Evolutionary conservation across 192 early-diverging fungal species (phyloP), one percentile per base, ranked within the genome.

Genomic region (Radiomyces spectabilis): DNA sequence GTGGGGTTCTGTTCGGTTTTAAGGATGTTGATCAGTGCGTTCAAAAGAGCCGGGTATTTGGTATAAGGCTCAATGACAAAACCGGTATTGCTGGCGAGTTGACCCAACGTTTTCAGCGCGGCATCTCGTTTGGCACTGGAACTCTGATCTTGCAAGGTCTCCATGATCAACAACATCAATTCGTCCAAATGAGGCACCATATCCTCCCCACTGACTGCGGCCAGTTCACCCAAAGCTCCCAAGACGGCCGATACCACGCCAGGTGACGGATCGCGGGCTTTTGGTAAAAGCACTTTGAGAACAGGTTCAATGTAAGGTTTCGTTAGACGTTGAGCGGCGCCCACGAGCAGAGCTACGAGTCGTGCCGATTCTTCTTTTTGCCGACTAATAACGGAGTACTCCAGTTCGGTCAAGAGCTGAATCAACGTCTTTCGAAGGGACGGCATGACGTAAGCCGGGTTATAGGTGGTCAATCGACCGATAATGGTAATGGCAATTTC

Each of bases 371-470:
- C 90, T 62, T 94, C 91, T 45, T 88, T 90, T 55, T 93, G 89
- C 25, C 88, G 76, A 45, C 88, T 85, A 6, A 82, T 76, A 13
- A 72, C 71, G 7, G 94, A 88, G 64, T 89, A 94, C 66, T 98
- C 91, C 16, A 98, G 68, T 65, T 97, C 93, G 4, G 89, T 91
- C 41, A 98, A 66, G 1, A 98, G 69, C 59, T 92, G 87, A 51
- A 92, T 87, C 10, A 96, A 58, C 0, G 87, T 82, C 54, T 93
- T 89, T 26, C 91, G 77, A 21, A 98, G 71, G 0, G 85, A 88
- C 4, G 95, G 92, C 78, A 95, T 82, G 10, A 94, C 86, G 55
- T 93, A 93, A 1, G 92, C 94, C 7, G 95, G 95, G 62, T 96
- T 98, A 51, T 84, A 82, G 7, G 82, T 66, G 2, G 87, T 82